phyloP scores from a whole-genome alignment of 371 early-diverging fungal genomes.

The Lichtheimia ramosa region DNA sequence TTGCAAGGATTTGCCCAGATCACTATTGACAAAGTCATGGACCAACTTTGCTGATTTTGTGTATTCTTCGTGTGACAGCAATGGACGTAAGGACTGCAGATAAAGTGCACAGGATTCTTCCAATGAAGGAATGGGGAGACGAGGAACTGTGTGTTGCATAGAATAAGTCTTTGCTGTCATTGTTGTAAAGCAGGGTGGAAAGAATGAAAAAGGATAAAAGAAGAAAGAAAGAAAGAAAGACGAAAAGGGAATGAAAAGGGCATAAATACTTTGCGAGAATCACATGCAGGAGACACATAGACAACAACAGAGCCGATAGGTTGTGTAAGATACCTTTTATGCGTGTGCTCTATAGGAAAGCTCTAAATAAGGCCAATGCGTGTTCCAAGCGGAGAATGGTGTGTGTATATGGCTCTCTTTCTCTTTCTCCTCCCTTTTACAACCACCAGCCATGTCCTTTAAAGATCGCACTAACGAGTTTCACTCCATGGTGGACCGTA shows the following conservation, averaged over 20 bases:
- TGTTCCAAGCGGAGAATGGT: too few relatives aligned
- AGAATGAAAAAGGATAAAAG: slow-evolving; percentile 10
- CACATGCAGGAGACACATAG: neutral
- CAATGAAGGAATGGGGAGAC: slow-evolving; percentile 80
- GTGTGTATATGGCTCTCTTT: too few relatives aligned
- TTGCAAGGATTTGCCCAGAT: slow-evolving; percentile 41
- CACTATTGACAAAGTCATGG: slow-evolving; percentile 29
- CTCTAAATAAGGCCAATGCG: too few relatives aligned
- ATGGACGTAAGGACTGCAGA: slow-evolving; percentile 64
- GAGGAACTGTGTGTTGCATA: slow-evolving; percentile 70
- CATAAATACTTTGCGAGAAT: neutral
- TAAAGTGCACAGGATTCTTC: slow-evolving; percentile 75
- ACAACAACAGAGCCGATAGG: too few relatives aligned
- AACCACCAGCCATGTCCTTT: slow-evolving; percentile 23
- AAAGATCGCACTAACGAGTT: slow-evolving; percentile 57
- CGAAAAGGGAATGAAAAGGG: neutral
- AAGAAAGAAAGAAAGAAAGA: neutral
- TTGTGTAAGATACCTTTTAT: too few relatives aligned
- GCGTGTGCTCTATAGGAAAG: too few relatives aligned
- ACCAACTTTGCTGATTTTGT: slow-evolving; percentile 31
- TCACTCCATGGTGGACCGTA: slow-evolving; percentile 45
- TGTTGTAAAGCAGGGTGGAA: neutral
- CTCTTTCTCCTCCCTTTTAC: too few relatives aligned
- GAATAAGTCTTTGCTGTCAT: slow-evolving; percentile 53
- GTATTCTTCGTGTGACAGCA: slow-evolving; percentile 45